These are phyloP conservation scores for Ustilago crameri DNA, from an alignment of 1,284 basidiomycete species.

Conservation along the genomic window DNA sequence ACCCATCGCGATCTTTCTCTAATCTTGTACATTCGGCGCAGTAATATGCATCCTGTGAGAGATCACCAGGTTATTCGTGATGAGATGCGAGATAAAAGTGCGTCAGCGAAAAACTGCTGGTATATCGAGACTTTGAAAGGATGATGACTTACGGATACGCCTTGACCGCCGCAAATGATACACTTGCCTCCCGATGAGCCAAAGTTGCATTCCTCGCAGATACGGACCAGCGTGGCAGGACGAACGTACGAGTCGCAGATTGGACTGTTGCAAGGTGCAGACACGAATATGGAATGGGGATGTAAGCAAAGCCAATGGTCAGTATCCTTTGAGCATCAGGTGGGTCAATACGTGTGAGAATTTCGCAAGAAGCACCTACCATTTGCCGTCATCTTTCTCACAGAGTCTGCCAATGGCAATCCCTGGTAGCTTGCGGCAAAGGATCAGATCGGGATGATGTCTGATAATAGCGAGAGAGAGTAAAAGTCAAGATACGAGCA, in stretches of 20 bases:
- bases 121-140: too few species aligned
- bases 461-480: conserved; percentile 12
- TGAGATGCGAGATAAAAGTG: neutral
- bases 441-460: conserved; percentile 81
- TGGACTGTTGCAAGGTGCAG: conserved; percentile 74
- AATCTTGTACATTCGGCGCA: conserved; percentile 80
- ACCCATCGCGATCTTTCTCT: conserved; percentile 97
- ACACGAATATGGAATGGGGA: neutral
- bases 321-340: neutral
- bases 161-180: conserved; percentile 79
- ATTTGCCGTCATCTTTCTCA: conserved; percentile 99
- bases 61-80: neutral
- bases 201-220: conserved; percentile 98
- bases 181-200: conserved; percentile 96
- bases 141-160: conserved; percentile 58
- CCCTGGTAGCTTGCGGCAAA: conserved; percentile 95
- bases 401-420: conserved; percentile 95
- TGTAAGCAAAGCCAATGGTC: conserved; percentile 1
- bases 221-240: conserved; percentile 94
- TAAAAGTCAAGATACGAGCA: neutral
- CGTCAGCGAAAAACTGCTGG: too few species aligned
- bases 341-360: neutral
- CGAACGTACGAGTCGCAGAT: conserved; percentile 99
- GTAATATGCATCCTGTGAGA: conserved; percentile 64
- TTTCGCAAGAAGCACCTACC: conserved; percentile 73